Evolutionary conservation across 2,329 filamentous ascomycete genomes (phyloP), one percentile per base, ranked within the genome.

Genomic region (Cordyceps tenuipes): DNA sequence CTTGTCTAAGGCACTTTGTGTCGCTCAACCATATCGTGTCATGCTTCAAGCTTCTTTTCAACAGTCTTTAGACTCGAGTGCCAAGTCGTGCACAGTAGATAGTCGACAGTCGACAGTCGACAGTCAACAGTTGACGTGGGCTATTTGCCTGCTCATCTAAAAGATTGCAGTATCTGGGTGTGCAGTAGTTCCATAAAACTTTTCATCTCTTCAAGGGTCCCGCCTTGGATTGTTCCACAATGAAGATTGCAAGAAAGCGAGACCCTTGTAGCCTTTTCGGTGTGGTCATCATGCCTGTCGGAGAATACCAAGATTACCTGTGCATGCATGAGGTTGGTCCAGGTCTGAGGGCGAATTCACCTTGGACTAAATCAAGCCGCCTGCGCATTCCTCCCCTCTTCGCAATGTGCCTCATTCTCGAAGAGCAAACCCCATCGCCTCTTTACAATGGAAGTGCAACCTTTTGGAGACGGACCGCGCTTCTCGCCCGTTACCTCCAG

Each of bases 401-500:
- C 12, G 29, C 19, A 26, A 48, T 49, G 19, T 8, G 21, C 12
- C 17, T 39, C 17, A 6, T 26, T 48, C 13, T 15, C 13, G 47
- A 8, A 9, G 43, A 29, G 19, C 34, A 21, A 23, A 36, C 29
- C 26, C 9, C 26, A 9, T n/a, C 43, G 2, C 39, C 36, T 36
- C 9, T 9, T 3, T 6, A 17, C 36, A 12, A 61, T 61, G 59
- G 31, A 53, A 6, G 39, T 39, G 23, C 21, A 15, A n/a, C 9
- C 23, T 0, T 36, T 59, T 34, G 47, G 44, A 29, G 49, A 52
- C 34, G 48, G 39, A 19, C 59, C 59, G 15, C 62, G 63, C 9
- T 66, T 66, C 41, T 64, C 64, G 39, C 63, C 63, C 5, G 58
- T 64, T 36, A 41, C 36, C 5, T 48, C 26, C 5, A 60, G 60